Percentiles rank a stretch among this genome's conserved stretches.
Evolutionary conservation across 1,139 yeast species (phyloP).

Genomic region (Debaryomyces udenii): DNA sequence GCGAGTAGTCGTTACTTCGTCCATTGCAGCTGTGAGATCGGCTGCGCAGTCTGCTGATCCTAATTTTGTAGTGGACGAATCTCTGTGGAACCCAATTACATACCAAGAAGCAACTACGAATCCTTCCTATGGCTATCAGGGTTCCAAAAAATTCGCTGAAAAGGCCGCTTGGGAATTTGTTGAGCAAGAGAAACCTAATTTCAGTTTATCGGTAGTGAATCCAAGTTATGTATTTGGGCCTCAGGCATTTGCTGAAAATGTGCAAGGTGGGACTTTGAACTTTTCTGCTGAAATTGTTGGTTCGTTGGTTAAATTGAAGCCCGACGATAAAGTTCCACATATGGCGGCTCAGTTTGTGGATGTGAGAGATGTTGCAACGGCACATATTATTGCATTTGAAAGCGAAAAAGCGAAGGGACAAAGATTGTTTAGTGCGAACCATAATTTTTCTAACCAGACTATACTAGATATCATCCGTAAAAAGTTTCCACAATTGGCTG

Average conservation of each 20-base stretch:
- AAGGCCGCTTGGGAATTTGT: constrained; percentile 38
- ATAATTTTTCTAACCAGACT: constrained; percentile 31
- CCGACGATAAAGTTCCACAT: constrained; percentile 18
- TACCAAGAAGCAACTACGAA: constrained; percentile 31
- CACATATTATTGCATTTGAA: constrained; percentile 50
- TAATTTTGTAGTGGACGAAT: constrained; percentile 18
- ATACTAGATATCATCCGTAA: constrained; percentile 36
- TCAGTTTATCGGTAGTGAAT: constrained; percentile 42
- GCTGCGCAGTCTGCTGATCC: background rate
- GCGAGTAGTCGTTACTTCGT: constrained; percentile 32
- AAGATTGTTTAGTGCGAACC: constrained; percentile 33
- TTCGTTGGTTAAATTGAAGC: constrained; percentile 22
- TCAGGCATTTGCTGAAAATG: constrained; percentile 24
- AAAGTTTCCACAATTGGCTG: constrained; percentile 15
- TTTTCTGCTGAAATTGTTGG: constrained; percentile 38
- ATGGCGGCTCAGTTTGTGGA: constrained; percentile 38
- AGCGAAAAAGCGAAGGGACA: constrained; percentile 25
- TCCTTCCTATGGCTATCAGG: constrained; percentile 41
- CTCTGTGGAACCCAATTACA: constrained; percentile 34
- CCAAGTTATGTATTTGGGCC: constrained; percentile 60
- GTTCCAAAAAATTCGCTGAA: constrained; percentile 56
- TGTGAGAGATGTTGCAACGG: constrained; percentile 57
- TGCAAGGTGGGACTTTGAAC: constrained; percentile 30
- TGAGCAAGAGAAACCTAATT: constrained; percentile 34
- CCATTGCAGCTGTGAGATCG: constrained; percentile 23